phyloP scores from a whole-genome alignment of 306 rosid species.

The Quercus alba region DNA sequence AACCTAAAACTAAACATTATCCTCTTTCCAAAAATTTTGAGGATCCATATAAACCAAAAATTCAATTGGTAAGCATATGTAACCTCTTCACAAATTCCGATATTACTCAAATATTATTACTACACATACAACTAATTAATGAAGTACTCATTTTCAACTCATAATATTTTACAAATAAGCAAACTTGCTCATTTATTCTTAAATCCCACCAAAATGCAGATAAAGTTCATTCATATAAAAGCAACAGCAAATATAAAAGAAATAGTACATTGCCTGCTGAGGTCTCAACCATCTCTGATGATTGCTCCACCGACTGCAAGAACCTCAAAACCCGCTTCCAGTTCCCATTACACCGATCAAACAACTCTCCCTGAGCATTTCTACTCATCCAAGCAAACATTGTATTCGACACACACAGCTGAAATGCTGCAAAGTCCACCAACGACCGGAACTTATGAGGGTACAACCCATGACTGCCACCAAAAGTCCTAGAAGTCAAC shows the following conservation, averaged over 20 bases:
- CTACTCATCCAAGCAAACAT: slow-evolving; percentile 45
- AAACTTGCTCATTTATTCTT: neutral
- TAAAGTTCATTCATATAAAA: slow-evolving; percentile 13
- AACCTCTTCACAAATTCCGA: neutral
- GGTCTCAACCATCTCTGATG: slow-evolving; percentile 71
- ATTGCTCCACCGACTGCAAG: slow-evolving; percentile 81
- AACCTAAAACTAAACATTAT: neutral
- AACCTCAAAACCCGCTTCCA: slow-evolving; percentile 92
- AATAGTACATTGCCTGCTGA: slow-evolving; percentile 92
- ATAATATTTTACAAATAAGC: no score
- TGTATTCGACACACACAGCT: slow-evolving; percentile 54
- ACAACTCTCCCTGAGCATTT: slow-evolving; percentile 56
- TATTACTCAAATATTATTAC: no score
- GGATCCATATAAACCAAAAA: neutral
- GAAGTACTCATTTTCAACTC: no score
- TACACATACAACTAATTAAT: no score
- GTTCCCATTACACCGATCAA: slow-evolving; percentile 67
- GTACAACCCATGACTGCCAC: slow-evolving; percentile 33
- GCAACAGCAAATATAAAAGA: slow-evolving; percentile 23
- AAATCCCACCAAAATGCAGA: slow-evolving; percentile 9
- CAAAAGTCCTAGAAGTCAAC: slow-evolving; percentile 69
- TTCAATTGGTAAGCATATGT: neutral
- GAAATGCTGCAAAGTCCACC: slow-evolving; percentile 75
- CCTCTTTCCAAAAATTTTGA: neutral
- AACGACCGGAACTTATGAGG: slow-evolving; percentile 71